phyloP scores from a whole-genome alignment of 1,284 basidiomycete genomes.

The Apiotrichum akiyoshidainum region DNA sequence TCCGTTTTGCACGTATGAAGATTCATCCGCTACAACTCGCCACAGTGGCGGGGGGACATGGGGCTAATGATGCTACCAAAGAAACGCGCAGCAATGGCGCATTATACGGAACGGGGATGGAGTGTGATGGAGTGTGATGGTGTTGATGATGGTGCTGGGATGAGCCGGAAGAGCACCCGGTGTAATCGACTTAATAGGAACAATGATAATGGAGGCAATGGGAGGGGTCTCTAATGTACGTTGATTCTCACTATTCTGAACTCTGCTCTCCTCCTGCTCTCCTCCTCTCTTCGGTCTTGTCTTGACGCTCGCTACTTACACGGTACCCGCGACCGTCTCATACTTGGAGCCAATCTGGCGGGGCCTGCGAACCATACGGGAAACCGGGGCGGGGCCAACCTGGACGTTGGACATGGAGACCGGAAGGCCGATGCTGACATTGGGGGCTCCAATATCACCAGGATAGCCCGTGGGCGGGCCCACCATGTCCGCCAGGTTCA shows the following conservation, averaged over 20 bases:
- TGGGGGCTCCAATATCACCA: neutral
- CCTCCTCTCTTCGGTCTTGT: neutral
- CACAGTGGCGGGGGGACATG: constrained; percentile 1
- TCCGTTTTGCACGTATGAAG: neutral
- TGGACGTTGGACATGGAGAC: neutral
- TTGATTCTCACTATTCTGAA: neutral
- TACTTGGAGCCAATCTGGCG: constrained; percentile 4
- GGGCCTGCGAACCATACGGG: neutral
- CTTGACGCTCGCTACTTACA: neutral
- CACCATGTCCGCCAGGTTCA: neutral
- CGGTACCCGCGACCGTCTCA: neutral
- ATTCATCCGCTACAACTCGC: constrained; percentile 9
- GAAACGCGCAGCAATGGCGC: neutral
- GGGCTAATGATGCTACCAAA: constrained; percentile 3
- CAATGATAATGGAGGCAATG: no score
- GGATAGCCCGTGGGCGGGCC: neutral
- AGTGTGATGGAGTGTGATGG: neutral
- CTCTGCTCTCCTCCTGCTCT: neutral
- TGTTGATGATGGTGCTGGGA: neutral
- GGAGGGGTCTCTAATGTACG: neutral
- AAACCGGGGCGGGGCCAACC: neutral
- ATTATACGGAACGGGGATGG: constrained; percentile 1
- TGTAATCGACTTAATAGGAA: no score
- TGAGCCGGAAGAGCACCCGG: neutral
- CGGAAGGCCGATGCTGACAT: constrained; percentile 1